Conservation (phyloP, 2,329 filamentous ascomycete species). For the Uncinocarpus reesii region DNA sequence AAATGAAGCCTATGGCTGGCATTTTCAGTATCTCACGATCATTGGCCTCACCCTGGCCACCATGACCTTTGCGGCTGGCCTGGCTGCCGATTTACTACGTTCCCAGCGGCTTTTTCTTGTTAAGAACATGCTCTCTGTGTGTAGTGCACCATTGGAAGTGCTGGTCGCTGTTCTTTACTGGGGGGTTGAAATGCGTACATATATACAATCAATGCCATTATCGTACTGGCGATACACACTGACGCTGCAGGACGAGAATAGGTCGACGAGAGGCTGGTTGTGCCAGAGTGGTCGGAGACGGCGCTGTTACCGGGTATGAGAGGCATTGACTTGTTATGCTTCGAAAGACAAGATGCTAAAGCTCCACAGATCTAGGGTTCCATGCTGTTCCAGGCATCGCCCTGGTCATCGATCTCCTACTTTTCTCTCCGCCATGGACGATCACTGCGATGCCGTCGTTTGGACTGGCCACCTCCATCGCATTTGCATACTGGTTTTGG, state of each 20-base stretch:
- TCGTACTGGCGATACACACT: background rate
- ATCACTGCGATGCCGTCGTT: constrained; percentile 45
- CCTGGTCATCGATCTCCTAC: constrained; percentile 45
- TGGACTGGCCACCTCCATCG: constrained; percentile 41
- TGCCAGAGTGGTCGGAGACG: constrained; percentile 37
- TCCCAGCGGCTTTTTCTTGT: constrained; percentile 44
- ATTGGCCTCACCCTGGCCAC: constrained; percentile 50
- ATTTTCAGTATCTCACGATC: constrained; percentile 56
- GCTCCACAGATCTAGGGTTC: constrained; percentile 34
- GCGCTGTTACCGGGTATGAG: constrained; percentile 24
- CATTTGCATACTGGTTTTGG: constrained; percentile 55
- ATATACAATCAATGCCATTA: too few species aligned
- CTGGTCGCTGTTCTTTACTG: constrained; percentile 53
- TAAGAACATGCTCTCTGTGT: constrained; percentile 50
- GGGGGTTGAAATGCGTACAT: constrained; percentile 41
- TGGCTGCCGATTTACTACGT: constrained; percentile 47
- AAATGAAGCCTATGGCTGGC: constrained; percentile 51
- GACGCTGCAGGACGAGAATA: constrained; percentile 17
- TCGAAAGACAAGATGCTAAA: background rate
- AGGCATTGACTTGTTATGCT: background rate
- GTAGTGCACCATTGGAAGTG: constrained; percentile 50
- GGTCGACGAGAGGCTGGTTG: constrained; percentile 41
- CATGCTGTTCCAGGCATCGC: constrained; percentile 46
- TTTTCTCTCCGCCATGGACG: constrained; percentile 52
- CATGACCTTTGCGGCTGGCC: constrained; percentile 43